These are phyloP conservation scores for Neurospora sp. DNA, from an alignment of 495 filamentous ascomycete species.

Conservation along the genomic window DNA sequence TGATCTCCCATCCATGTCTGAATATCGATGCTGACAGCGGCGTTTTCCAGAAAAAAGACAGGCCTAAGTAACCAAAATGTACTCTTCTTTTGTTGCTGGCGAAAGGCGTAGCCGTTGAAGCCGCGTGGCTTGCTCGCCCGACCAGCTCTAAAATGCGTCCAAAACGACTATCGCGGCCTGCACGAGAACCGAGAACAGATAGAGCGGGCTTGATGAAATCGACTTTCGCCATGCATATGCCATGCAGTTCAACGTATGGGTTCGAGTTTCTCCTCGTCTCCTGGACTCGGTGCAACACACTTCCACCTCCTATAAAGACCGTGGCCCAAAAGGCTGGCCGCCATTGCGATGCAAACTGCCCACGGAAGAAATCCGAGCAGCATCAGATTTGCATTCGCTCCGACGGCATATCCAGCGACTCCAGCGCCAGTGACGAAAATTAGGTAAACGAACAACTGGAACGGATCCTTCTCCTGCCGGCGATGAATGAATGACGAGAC, in stretches of 20 bases:
- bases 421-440: conserved; percentile 20
- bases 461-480: conserved; percentile 27
- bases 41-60: background rate
- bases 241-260: background rate
- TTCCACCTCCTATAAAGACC: conserved; percentile 5
- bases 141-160: background rate
- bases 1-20: background rate
- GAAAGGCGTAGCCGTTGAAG: background rate
- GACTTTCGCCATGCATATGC: background rate
- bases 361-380: conserved; percentile 34
- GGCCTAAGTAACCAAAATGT: background rate
- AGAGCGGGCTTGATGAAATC: background rate
- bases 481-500: conserved; percentile 36
- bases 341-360: conserved; percentile 33
- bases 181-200: background rate
- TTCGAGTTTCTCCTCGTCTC: background rate
- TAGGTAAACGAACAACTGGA: conserved; percentile 29
- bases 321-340: conserved; percentile 20
- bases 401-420: conserved; percentile 19
- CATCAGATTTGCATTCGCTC: conserved; percentile 26
- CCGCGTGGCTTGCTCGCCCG: background rate
- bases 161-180: background rate
- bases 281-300: background rate
- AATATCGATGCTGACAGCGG: background rate
- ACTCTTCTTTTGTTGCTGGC: background rate